Base-by-base conservation (phyloP, 2,329 filamentous ascomycete species). In the Periconia digitata region DNA sequence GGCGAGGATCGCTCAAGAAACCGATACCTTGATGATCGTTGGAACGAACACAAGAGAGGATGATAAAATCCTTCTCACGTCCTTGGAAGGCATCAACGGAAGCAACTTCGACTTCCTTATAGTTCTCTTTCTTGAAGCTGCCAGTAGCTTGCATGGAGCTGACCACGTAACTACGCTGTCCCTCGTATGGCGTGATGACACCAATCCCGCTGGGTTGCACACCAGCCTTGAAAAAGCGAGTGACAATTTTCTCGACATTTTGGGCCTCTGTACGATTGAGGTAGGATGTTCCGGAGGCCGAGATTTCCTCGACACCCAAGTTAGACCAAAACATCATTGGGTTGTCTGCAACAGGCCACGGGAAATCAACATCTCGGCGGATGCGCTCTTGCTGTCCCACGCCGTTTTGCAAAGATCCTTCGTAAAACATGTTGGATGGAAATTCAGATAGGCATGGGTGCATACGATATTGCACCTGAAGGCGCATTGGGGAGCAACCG, bases 311-410 rank as follows among this genome's bases (percentile, higher is more conserved):
- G 51, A 95, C 95, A 51, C 94, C 94, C 46, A 96, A 78, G 69
- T 99, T 99, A 21, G 91, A 95, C 94, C 94, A 99, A 76, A 99
- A 99, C 94, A 97, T 97, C 94, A 99, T 99, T 3, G 94, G 94
- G 60, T 86, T 90, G 69, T 97, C 92, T 17, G 80, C 84, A 23
- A 96, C 90, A 2, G 94, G 94, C 94, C 94, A 99, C 12, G 94
- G 94, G 71, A 99, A 99, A 72, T 99, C 94, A 22, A 99, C 90
- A 62, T 99, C 92, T 57, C 87, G 87, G 54, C 92, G 87, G 55
- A 97, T 81, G 51, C 94, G 87, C 66, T 95, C 87, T 59, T 90
- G 86, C 69, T 89, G 89, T 0, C 92, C 95, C 40, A 99, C 90
- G 67, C 94, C 94, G 61, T 99, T 99, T 72, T 99, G 94, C 46